These are phyloP conservation scores for Melampsora larici-populina DNA, from an alignment of 1,284 basidiomycete genomes.

Conservation along the genomic window DNA sequence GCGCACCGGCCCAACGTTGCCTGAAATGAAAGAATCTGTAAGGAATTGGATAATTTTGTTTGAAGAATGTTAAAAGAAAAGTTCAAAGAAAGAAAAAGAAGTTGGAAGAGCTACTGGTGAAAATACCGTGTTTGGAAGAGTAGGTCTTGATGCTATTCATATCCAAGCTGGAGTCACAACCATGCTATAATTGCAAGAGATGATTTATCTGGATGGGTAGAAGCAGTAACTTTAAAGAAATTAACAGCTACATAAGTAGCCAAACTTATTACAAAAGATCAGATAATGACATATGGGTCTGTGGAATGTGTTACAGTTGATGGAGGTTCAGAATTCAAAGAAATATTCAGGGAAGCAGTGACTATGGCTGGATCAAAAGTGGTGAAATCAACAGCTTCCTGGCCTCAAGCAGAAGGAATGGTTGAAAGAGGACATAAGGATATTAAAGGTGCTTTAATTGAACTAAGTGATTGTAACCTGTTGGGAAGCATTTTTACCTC, in stretches of 20 bases:
- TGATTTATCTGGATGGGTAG: constrained; percentile 33
- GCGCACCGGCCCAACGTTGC: no score
- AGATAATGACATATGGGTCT: constrained; percentile 28
- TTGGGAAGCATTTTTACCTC: no score
- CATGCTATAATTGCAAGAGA: constrained; percentile 32
- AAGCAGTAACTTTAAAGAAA: constrained; percentile 1
- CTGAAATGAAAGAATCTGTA: background rate
- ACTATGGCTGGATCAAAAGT: no score
- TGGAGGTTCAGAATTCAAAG: background rate
- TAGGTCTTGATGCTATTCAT: constrained; percentile 13
- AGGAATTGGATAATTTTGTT: background rate
- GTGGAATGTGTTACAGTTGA: constrained; percentile 5
- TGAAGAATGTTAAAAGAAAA: constrained; percentile 6
- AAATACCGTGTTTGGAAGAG: background rate
- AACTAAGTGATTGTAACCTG: no score
- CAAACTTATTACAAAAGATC: background rate
- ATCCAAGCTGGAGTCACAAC: constrained; percentile 14
- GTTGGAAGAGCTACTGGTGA: constrained; percentile 1
- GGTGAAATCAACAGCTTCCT: no score
- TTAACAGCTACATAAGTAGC: no score
- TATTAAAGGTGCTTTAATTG: constrained; percentile 4
- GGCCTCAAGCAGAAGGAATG: no score
- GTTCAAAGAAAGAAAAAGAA: no score
- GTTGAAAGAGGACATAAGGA: background rate
- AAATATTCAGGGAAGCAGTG: constrained; percentile 16